Base-by-base conservation (phyloP, 1,284 basidiomycete genomes). In the Melampsora occidentalis region DNA sequence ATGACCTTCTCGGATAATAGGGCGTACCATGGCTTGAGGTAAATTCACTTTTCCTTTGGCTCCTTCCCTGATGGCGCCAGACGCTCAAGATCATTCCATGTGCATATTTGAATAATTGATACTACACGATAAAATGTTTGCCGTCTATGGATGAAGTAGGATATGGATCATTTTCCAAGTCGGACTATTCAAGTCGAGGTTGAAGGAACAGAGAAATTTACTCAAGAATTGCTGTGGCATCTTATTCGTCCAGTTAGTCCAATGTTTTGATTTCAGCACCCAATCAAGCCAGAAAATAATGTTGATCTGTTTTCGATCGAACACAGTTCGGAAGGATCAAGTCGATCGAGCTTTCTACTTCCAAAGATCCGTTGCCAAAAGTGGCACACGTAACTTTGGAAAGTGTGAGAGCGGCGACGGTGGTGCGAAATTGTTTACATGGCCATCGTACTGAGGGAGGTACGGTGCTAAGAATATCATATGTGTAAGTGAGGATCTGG, bases 361-460 rank as follows among this genome's bases (percentile, higher is more conserved):
- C 64, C 18, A 66, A 69, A 65, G 77, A 76, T 28, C 53, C 59
- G 10, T 33, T 61, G 42, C 28, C 5, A 46, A 39, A 53, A 68
- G 59, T 72, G 12, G 80, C 80, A 10, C 57, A 78, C 4, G 79
- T 81, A 51, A 79, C 78, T 33, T 82, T 80, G 51, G 77, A 79
- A 1, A 79, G 79, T 33, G 80, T 91, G 33, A 88, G 88, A 28
- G 87, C 91, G 0, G 91, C 94, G 0, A 88, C 91, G 0, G 88
- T 90, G 49, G 94, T 94, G 0, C 90, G 90, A 69, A 97, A 97
- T 82, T 90, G 89, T 77, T 84, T 94, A 1, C 92, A 98, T 81
- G 92, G 93, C 1, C 84, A 90, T 42, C 84, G 42, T 14, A 85
- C 25, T 83, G 85, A 2, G 83, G 84, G 0, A 83, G 83, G 18